These are phyloP conservation scores for Collariella sp. DNA, from an alignment of 495 filamentous ascomycete genomes.

Conservation along the genomic window DNA sequence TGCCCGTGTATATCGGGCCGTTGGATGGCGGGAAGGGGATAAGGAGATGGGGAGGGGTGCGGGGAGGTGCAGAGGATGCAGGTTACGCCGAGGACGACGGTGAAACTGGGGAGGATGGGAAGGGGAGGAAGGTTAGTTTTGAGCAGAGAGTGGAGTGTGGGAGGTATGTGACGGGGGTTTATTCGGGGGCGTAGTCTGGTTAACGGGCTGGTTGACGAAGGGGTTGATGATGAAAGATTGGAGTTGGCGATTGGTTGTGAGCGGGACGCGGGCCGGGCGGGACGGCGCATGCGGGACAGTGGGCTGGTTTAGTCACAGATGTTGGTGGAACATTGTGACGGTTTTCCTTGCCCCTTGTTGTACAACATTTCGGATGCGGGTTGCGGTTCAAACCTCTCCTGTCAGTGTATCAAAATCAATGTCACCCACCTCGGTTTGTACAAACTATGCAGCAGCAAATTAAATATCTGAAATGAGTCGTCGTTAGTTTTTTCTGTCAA, in stretches of 20 bases:
- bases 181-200: conserved; percentile 36
- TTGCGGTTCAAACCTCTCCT: neutral
- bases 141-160: conserved; percentile 91
- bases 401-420: neutral
- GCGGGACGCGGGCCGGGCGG: neutral
- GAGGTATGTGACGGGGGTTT: conserved; percentile 73
- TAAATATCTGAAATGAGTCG: too few species aligned
- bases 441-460: too few species aligned
- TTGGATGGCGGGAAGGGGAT: conserved; percentile 48
- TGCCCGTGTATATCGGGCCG: conserved; percentile 70
- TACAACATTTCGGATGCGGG: too few species aligned
- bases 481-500: too few species aligned
- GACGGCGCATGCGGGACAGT: neutral
- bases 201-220: neutral
- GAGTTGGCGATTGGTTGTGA: neutral
- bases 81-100: conserved; percentile 68
- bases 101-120: conserved; percentile 54
- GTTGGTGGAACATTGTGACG: neutral
- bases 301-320: too few species aligned
- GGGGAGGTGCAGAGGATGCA: conserved; percentile 73
- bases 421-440: neutral
- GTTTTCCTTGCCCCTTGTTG: too few species aligned
- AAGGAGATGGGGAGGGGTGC: conserved; percentile 42
- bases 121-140: conserved; percentile 57
- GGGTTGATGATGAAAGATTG: neutral